Base-by-base conservation (phyloP, 225 moss, liverwort and hornwort species). In the Physcomitrellopsis africana region DNA sequence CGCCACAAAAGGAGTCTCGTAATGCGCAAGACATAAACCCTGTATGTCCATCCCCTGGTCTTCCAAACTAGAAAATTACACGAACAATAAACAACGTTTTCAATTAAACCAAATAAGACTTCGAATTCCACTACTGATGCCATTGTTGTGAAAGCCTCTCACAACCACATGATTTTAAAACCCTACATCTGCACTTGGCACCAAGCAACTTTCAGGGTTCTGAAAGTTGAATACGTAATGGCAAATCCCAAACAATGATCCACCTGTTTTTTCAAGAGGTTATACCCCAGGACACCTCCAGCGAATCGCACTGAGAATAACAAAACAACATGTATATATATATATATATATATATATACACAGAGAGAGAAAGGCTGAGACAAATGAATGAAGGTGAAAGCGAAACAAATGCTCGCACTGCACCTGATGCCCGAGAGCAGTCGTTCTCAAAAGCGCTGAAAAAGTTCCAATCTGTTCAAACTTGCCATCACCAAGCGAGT, bases 401-500 rank as follows among this genome's bases (percentile, higher is more conserved):
- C 32, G 32, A 37, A 37, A 37, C 0, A 15, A 23, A 32, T 20
- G 11, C 22, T 13, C 26, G n/a, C 12, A n/a, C 26, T 24, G 20
- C 32, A 93, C 91, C 90, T 93, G 93, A 49, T 89, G 90, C 68
- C 95, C 92, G 60, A 77, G 86, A 24, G 65, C 32, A 29, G 95
- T 79, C 41, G 91, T 83, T 59, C 92, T 68, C 72, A 95, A 51
- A 64, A 95, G 86, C 8, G 86, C 97, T n/a, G 95, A 90, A 76
- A 99, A 95, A 42, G 51, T 71, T 49, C 95, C 95, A 54, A 89
- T 92, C 53, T 80, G 84, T 16, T 76, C 65, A 72, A 95, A 99
- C 32, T 84, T 68, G 3, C 87, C 86, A 16, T 86, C 76, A 58
- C 88, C 93, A 32, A 93, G 83, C 14, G 92, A 86, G 79, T 99